Base-by-base conservation (phyloP, 805 yeast genomes). In the Hemisphaericaspora nanyangensis region DNA sequence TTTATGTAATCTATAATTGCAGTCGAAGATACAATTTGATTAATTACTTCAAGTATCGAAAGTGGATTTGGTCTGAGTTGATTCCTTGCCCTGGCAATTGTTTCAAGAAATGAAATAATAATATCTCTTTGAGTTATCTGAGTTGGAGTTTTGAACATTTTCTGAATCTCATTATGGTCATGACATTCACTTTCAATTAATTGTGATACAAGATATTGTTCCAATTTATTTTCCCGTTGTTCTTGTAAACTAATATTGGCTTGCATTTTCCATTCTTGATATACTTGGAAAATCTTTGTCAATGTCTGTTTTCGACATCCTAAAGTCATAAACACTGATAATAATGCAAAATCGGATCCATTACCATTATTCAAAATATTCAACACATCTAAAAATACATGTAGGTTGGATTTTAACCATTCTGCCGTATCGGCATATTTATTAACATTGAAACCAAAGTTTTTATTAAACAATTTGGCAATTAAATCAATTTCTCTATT, bases 371-470 rank as follows among this genome's bases (percentile, higher is more conserved):
- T 52, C 3, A 72, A 24, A 0, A 80, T 58, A 44, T 68, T 72
- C 42, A 80, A 49, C 19, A 79, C 58, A 40, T 79, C 77, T 11
- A 81, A 46, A 1, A 82, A 49, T 32, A 71, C 57, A 20, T 72
- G 65, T 0, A 71, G 56, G 33, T 65, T 62, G 16, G 67, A 68
- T 49, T 48, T 67, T 8, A 71, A 48, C 87, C 87, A 81, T 8
- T 65, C 56, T 5, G 80, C 77, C 4, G 70, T 61, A 12, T 73
- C 58, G 1, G 72, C 63, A 17, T 77, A 56, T 45, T 69, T 74
- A 28, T 64, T 59, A 31, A 60, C 57, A 4, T 65, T 65, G n/a
- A 77, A 55, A 2, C 72, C 77, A 43, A 65, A 63, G 13, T 49
- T 46, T 11, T 60, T 58, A 18, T 19, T 18, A 4, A 81, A 57